Evolutionary conservation across 306 rosid species (phyloP).

Genomic region (Sesbania bispinosa): DNA sequence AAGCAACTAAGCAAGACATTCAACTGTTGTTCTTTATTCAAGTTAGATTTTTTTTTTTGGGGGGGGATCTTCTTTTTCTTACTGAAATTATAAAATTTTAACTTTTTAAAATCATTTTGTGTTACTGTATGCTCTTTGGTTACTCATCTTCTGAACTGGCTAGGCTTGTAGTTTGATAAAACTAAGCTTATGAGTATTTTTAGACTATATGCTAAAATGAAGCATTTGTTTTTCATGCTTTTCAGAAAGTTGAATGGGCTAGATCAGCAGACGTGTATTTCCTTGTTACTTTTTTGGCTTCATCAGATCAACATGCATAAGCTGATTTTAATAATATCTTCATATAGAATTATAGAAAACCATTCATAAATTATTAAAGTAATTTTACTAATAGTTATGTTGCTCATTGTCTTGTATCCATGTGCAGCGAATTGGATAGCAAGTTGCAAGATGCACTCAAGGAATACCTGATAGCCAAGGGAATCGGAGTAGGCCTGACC

Average conservation of each 20-base stretch:
- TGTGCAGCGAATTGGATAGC: constrained; percentile 50
- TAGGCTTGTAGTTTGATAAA: background rate
- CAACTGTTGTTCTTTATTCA: background rate
- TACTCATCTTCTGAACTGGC: background rate
- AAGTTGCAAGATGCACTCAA: constrained; percentile 47
- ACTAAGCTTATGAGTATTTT: background rate
- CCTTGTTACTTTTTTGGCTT: background rate
- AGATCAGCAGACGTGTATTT: background rate
- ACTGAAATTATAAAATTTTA: background rate
- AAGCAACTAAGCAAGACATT: background rate
- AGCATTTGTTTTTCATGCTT: background rate
- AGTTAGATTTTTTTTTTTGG: background rate
- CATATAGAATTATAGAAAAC: background rate
- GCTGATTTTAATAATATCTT: constrained; percentile 9
- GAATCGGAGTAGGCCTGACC: constrained; percentile 56
- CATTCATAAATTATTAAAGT: background rate
- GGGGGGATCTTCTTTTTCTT: background rate
- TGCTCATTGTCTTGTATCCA: constrained; percentile 10
- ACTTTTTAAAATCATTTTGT: background rate
- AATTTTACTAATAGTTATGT: background rate
- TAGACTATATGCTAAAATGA: background rate
- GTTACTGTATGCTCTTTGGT: background rate
- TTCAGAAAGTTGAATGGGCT: background rate
- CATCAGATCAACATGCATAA: background rate
- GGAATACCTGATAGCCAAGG: constrained; percentile 58